These are phyloP conservation scores for Diplotaxis tenuifolia DNA, from an alignment of 345 rosid species.

Conservation along the genomic window DNA sequence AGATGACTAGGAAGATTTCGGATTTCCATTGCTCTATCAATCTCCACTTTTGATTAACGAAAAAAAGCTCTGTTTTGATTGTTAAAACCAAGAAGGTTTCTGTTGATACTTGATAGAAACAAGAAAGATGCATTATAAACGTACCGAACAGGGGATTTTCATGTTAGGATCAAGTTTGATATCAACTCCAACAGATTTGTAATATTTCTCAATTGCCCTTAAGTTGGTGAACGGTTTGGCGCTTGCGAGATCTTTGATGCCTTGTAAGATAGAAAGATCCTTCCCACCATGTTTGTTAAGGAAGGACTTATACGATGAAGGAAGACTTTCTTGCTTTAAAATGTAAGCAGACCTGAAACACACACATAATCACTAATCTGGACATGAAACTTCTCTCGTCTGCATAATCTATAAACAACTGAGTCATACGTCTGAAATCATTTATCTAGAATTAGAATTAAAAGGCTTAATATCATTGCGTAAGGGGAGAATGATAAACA, in stretches of 20 bases:
- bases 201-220: conserved; percentile 59
- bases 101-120: background rate
- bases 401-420: background rate
- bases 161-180: conserved; percentile 70
- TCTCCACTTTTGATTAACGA: background rate
- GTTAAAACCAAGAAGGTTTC: background rate
- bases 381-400: background rate
- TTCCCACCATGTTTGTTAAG: conserved; percentile 88
- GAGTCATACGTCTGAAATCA: too few relatives aligned
- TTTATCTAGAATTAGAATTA: too few relatives aligned
- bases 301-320: conserved; percentile 86
- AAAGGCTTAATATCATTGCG: background rate
- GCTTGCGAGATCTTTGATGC: conserved; percentile 68
- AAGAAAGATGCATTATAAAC: conserved; percentile 6
- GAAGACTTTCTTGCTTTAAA: conserved; percentile 82
- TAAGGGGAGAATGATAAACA: conserved; percentile 30
- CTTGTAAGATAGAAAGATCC: conserved; percentile 60
- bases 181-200: conserved; percentile 67
- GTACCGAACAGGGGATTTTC: conserved; percentile 82
- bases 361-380: background rate
- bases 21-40: background rate
- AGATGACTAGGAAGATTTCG: background rate
- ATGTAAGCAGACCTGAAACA: conserved; percentile 82
- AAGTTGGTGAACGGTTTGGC: conserved; percentile 65
- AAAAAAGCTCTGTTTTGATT: background rate